Evolutionary conservation across 331 rosid species (phyloP).

Genomic region (Phaseolus coccineus): DNA sequence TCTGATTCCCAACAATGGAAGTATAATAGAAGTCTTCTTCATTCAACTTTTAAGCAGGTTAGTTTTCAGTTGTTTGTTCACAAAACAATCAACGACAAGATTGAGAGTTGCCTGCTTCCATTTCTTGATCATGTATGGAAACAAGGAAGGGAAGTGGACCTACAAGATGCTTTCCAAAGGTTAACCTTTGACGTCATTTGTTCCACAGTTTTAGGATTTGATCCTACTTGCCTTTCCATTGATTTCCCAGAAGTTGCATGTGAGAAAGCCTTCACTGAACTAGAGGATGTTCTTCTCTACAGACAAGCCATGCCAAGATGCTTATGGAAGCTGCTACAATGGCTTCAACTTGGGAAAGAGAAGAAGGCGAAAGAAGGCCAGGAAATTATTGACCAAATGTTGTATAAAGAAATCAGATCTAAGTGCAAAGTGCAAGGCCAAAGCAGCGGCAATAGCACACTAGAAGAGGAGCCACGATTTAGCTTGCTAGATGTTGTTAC

Average conservation of each 20-base stretch:
- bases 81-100: slow-evolving; percentile 23
- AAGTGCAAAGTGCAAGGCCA: not conserved
- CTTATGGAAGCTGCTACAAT: slow-evolving; percentile 46
- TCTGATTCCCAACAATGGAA: slow-evolving; percentile 53
- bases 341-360: slow-evolving; percentile 38
- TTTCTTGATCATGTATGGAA: slow-evolving; percentile 44
- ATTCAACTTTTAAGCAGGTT: not conserved
- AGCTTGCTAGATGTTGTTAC: slow-evolving; percentile 34
- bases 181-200: slow-evolving; percentile 46
- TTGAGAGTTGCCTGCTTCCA: slow-evolving; percentile 42
- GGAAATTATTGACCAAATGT: slow-evolving; percentile 4
- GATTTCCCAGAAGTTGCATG: not conserved
- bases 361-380: not conserved
- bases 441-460: not conserved
- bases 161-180: slow-evolving; percentile 52
- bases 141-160: slow-evolving; percentile 43
- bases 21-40: slow-evolving; percentile 40
- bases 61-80: slow-evolving; percentile 22
- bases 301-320: slow-evolving; percentile 42
- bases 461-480: not conserved
- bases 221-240: slow-evolving; percentile 44
- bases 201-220: slow-evolving; percentile 43
- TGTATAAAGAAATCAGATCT: slow-evolving; percentile 24
- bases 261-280: slow-evolving; percentile 18
- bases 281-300: not conserved